phyloP scores from a whole-genome alignment of 2,329 filamentous ascomycete species.

The Aspergillus glaucus region DNA sequence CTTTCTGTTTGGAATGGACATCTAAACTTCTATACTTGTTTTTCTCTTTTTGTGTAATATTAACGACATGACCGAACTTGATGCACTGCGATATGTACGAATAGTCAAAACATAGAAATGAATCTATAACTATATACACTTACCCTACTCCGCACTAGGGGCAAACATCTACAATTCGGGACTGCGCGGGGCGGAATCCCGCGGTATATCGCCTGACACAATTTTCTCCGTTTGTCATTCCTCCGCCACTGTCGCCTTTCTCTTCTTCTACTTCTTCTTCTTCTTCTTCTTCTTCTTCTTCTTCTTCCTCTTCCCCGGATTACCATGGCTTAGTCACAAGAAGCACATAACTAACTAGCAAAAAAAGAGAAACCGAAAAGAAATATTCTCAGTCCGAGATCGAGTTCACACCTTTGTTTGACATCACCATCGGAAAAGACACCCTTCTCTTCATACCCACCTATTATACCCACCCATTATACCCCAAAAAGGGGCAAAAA shows the following conservation, averaged over 20 bases:
- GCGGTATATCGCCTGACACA: conserved; percentile 10
- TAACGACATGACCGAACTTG: conserved; percentile 21
- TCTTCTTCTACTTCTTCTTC: too few species aligned
- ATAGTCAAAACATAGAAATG: conserved; percentile 14
- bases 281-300: neutral
- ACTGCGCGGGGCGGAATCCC: conserved; percentile 1
- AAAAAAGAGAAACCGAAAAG: too few species aligned
- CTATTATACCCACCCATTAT: neutral
- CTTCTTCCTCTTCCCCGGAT: neutral
- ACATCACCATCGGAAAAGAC: conserved; percentile 1
- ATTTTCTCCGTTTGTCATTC: conserved; percentile 5
- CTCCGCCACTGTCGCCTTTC: neutral
- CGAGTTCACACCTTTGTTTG: neutral
- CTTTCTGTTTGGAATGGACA: neutral
- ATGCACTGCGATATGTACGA: conserved; percentile 21
- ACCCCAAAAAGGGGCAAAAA: neutral
- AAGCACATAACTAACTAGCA: neutral
- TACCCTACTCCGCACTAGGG: conserved; percentile 1
- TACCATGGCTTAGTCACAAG: neutral
- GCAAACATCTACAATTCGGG: neutral
- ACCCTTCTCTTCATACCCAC: neutral
- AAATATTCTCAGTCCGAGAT: too few species aligned
- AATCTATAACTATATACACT: conserved; percentile 8
- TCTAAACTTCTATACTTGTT: neutral
- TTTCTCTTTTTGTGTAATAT: conserved; percentile 17